A percentile compares a stretch with the other conserved stretches of the same genome.
Evolutionary conservation across 805 yeast genomes (phyloP).

Genomic region (Isabelozyma pseudorhagii): DNA sequence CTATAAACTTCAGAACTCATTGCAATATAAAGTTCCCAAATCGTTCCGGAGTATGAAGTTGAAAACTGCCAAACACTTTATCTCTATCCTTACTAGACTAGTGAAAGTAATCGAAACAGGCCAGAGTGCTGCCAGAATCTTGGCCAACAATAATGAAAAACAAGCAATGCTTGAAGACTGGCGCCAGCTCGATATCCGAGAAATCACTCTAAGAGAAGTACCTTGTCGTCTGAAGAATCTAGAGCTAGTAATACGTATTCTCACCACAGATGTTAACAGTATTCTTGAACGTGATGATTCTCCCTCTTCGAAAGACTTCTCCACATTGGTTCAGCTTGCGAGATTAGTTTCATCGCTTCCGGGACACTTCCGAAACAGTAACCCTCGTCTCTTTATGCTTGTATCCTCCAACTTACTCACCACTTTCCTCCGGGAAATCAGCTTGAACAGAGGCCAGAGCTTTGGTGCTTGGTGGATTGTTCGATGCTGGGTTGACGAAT

Average conservation of each 20-base stretch:
- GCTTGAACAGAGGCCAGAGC: constrained; percentile 53
- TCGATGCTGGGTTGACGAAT: constrained; percentile 75
- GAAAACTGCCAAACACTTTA: constrained; percentile 51
- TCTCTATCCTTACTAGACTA: constrained; percentile 51
- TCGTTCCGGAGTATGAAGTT: constrained; percentile 51
- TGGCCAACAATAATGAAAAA: constrained; percentile 41
- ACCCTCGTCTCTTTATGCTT: constrained; percentile 55
- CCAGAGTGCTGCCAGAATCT: constrained; percentile 45
- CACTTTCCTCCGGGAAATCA: constrained; percentile 59
- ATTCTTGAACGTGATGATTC: constrained; percentile 3
- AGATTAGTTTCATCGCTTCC: constrained; percentile 41
- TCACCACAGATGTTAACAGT: constrained; percentile 28
- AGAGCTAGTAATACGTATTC: constrained; percentile 26
- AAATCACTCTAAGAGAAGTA: constrained; percentile 46
- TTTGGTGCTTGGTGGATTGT: constrained; percentile 77
- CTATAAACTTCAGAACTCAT: constrained; percentile 39
- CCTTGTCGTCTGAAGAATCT: constrained; percentile 43
- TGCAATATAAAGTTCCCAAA: constrained; percentile 44
- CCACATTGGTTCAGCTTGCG: constrained; percentile 9
- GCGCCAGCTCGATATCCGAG: constrained; percentile 47
- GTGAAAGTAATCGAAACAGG: constrained; percentile 54
- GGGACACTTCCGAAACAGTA: constrained; percentile 43
- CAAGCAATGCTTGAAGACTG: constrained; percentile 57
- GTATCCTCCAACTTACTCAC: constrained; percentile 54
- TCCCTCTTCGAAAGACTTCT: neutral